phyloP scores from a whole-genome alignment of 768 basidiomycete species.

The Leccinum obscurum region DNA sequence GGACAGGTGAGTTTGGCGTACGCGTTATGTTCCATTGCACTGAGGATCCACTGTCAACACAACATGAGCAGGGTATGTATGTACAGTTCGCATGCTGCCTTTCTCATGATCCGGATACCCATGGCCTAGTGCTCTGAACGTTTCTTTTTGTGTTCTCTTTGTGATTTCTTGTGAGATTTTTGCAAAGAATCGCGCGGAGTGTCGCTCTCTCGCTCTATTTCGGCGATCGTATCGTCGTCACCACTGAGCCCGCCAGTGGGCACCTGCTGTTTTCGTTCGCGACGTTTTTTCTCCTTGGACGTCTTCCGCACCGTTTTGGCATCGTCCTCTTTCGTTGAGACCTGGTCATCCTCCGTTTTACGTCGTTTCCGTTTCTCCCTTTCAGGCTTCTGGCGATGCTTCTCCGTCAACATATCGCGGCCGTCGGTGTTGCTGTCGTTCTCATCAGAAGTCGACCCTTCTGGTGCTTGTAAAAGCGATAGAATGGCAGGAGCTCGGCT shows the following conservation, averaged over 20 bases:
- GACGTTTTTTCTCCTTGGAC: slow-evolving; percentile 28
- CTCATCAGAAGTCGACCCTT: slow-evolving; percentile 9
- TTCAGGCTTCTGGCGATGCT: slow-evolving; percentile 34
- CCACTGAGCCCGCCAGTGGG: neutral
- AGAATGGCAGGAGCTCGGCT: neutral
- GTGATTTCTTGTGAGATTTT: slow-evolving; percentile 6
- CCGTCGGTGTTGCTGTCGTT: slow-evolving; percentile 5
- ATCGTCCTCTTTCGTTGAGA: slow-evolving; percentile 6
- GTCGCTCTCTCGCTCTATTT: neutral
- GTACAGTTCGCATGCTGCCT: slow-evolving; percentile 5
- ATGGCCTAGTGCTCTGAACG: neutral
- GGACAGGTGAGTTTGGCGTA: neutral
- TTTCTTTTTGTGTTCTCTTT: slow-evolving; percentile 9
- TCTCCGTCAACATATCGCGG: slow-evolving; percentile 25
- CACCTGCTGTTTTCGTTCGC: slow-evolving; percentile 17
- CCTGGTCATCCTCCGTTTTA: slow-evolving; percentile 5
- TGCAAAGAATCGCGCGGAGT: neutral
- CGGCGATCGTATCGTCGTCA: neutral
- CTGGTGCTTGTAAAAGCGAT: neutral
- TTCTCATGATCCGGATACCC: neutral
- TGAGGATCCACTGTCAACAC: neutral
- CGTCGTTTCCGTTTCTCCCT: slow-evolving; percentile 25
- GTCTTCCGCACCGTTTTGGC: slow-evolving; percentile 20
- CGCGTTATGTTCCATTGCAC: neutral
- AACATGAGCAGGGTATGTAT: slow-evolving; percentile 14